These are phyloP conservation scores for Tolypocladium tropicale DNA, from an alignment of 2,329 filamentous ascomycete genomes.

Conservation along the genomic window DNA sequence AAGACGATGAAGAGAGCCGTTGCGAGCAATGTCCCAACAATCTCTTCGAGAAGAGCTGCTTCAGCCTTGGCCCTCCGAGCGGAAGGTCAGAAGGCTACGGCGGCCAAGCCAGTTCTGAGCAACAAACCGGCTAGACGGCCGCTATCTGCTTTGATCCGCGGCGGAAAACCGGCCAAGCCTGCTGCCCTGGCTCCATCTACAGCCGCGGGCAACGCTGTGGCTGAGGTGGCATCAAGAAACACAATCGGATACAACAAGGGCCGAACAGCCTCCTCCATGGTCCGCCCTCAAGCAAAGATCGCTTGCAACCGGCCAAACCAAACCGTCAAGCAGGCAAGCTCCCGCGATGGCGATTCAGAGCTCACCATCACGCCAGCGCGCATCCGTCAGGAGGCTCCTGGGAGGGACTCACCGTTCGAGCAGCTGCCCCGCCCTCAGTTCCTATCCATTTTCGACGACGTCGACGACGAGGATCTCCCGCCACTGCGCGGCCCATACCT, in stretches of 20 bases:
- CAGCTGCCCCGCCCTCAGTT: conserved; percentile 37
- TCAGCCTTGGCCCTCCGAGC: conserved; percentile 31
- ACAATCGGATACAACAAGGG: conserved; percentile 83
- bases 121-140: conserved; percentile 11
- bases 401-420: conserved; percentile 6
- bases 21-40: conserved; percentile 15
- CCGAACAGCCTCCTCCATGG: conserved; percentile 41
- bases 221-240: conserved; percentile 61
- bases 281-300: conserved; percentile 19
- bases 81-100: neutral
- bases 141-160: conserved; percentile 18
- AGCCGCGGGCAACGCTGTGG: conserved; percentile 47
- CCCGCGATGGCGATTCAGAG: conserved; percentile 10
- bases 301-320: conserved; percentile 7
- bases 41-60: conserved; percentile 40
- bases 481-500: conserved; percentile 13
- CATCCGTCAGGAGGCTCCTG: conserved; percentile 13
- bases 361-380: conserved; percentile 38
- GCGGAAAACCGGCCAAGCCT: conserved; percentile 24
- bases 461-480: conserved; percentile 27
- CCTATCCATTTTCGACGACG: conserved; percentile 47
- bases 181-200: conserved; percentile 32
- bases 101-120: neutral
- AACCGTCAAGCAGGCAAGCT: conserved; percentile 6
- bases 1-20: conserved; percentile 2